A percentile compares a stretch with the other conserved stretches of the same genome.
Evolutionary conservation across 768 basidiomycete genomes (phyloP).

Genomic region (Tulasnella sp.): DNA sequence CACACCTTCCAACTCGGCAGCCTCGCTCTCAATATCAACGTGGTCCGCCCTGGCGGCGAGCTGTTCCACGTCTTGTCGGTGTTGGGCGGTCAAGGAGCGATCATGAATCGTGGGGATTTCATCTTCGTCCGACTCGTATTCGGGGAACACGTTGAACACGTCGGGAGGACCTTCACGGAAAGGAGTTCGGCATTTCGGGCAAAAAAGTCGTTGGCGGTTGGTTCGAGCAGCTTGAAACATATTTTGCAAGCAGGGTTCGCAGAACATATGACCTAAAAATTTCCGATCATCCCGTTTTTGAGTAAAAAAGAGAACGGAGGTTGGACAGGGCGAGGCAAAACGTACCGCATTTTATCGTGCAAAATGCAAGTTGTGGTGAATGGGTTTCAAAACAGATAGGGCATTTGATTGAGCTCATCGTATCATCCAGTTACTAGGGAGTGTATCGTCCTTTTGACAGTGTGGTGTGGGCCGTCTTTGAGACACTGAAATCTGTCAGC

Average conservation of each 20-base stretch:
- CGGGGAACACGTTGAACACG: neutral
- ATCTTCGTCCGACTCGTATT: neutral
- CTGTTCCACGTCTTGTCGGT: neutral
- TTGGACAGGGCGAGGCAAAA: neutral
- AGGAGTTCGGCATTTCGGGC: neutral
- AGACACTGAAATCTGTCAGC: neutral
- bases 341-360: neutral
- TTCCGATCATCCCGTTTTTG: neutral
- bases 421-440: neutral
- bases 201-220: neutral
- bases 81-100: neutral
- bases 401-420: neutral
- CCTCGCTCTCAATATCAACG: neutral
- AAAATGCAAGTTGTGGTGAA: neutral
- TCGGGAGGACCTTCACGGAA: neutral
- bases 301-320: neutral
- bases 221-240: neutral
- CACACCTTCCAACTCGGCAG: neutral
- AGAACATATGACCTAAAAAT: neutral
- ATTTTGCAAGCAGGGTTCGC: neutral
- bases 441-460: neutral
- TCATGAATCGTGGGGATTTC: neutral
- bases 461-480: neutral
- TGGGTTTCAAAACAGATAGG: constrained; percentile 1
- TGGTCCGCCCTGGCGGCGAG: neutral